Evolutionary conservation across 352 stramenopile species (phyloP).

Genomic region (Phytophthora multivora): DNA sequence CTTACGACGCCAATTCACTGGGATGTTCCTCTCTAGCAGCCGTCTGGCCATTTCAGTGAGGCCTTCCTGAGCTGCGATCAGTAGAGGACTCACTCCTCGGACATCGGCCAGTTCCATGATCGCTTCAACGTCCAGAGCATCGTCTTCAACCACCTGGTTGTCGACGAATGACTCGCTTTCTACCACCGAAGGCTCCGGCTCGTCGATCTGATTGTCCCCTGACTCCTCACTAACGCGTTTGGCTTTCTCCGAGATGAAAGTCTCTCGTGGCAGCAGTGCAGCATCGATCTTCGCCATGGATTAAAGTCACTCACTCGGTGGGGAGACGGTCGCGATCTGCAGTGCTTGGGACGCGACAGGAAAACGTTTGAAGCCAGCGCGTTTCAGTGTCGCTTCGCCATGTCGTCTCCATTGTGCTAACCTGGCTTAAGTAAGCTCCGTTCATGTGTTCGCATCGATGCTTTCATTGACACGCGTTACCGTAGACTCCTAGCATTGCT

Average conservation of each 20-base stretch:
- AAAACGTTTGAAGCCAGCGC: slow-evolving; percentile 11
- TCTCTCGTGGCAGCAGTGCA: slow-evolving; percentile 4
- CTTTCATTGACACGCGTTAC: slow-evolving; percentile 16
- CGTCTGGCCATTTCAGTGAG: slow-evolving; percentile 17
- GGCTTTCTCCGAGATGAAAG: slow-evolving; percentile 6
- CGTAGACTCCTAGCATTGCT: slow-evolving; percentile 4
- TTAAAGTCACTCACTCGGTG: background rate
- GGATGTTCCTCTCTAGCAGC: slow-evolving; percentile 27
- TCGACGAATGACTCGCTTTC: slow-evolving; percentile 4
- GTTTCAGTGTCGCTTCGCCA: slow-evolving; percentile 9
- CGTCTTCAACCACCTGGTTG: slow-evolving; percentile 16
- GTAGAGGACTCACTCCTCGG: slow-evolving; percentile 28
- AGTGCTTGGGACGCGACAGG: background rate
- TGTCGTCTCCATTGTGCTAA: slow-evolving; percentile 1
- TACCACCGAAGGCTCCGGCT: background rate
- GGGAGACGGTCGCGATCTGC: slow-evolving; percentile 11
- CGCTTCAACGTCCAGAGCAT: slow-evolving; percentile 13
- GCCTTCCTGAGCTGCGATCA: slow-evolving; percentile 30
- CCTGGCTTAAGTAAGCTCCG: slow-evolving; percentile 4
- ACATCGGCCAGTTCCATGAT: slow-evolving; percentile 15
- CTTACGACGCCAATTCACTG: slow-evolving; percentile 18
- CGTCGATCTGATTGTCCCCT: background rate
- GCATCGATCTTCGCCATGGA: slow-evolving; percentile 16
- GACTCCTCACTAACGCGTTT: background rate
- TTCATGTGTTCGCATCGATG: slow-evolving; percentile 8